These are phyloP conservation scores for Erodium texanum DNA, from an alignment of 441 rosid genomes.

Conservation along the genomic window DNA sequence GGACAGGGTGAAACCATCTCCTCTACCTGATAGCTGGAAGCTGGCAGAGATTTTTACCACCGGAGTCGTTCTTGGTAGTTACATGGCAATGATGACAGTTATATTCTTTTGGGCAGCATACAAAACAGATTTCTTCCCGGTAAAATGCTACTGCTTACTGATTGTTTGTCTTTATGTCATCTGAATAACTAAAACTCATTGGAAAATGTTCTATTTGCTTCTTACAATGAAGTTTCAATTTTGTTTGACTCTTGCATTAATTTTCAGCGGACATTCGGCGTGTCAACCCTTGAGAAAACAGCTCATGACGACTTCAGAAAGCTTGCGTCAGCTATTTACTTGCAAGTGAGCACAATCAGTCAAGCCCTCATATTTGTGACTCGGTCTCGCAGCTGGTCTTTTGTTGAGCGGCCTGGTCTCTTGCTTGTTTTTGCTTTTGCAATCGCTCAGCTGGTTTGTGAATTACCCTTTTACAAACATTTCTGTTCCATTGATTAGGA, in stretches of 20 bases:
- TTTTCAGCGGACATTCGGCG: slow-evolving; percentile 69
- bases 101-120: slow-evolving; percentile 94
- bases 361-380: slow-evolving; percentile 98
- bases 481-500: no score
- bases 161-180: neutral
- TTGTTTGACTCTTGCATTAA: neutral
- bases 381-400: slow-evolving; percentile 90
- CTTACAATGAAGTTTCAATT: no score
- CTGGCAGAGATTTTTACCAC: slow-evolving; percentile 85
- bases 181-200: no score
- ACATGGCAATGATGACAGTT: slow-evolving; percentile 75
- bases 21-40: slow-evolving; percentile 98
- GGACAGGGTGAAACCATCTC: slow-evolving; percentile 97
- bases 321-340: slow-evolving; percentile 92
- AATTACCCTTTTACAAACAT: neutral
- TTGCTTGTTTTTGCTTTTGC: slow-evolving; percentile 63
- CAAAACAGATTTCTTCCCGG: slow-evolving; percentile 87
- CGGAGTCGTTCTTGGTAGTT: slow-evolving; percentile 82
- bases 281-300: slow-evolving; percentile 72
- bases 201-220: neutral
- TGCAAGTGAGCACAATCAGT: slow-evolving; percentile 96
- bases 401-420: slow-evolving; percentile 80
- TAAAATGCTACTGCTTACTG: slow-evolving; percentile 18
- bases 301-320: slow-evolving; percentile 82
- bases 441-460: slow-evolving; percentile 77